A percentile compares a stretch with the other conserved stretches of the same genome.
These are phyloP conservation scores for Eucalyptus pumila DNA, from an alignment of 345 rosid genomes.

Conservation along the genomic window DNA sequence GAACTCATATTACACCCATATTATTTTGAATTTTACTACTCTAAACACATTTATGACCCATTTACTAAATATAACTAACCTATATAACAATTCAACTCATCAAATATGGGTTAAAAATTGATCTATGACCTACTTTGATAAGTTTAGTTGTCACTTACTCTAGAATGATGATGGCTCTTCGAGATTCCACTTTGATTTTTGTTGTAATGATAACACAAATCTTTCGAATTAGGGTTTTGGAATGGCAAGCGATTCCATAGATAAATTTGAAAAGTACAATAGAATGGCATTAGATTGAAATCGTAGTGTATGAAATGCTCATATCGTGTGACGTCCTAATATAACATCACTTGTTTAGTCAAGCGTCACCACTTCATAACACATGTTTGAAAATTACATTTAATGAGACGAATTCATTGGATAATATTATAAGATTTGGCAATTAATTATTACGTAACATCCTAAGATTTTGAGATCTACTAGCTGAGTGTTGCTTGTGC, in stretches of 20 bases:
- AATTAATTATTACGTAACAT: not conserved
- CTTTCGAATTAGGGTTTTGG: not conserved
- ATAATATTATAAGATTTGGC: not conserved
- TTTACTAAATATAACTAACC: too few relatives aligned
- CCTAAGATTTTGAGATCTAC: not conserved
- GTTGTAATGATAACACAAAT: not conserved
- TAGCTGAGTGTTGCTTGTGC: not conserved
- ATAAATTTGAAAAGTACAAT: fast-evolving
- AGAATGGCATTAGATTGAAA: fast-evolving
- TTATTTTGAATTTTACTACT: too few relatives aligned
- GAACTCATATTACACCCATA: not conserved
- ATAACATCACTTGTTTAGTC: fast-evolving
- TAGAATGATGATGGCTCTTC: not conserved
- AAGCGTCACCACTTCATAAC: fast-evolving
- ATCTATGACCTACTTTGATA: fast-evolving
- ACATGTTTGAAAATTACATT: not conserved
- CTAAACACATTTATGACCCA: not conserved
- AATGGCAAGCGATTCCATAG: fast-evolving
- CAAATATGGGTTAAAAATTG: not conserved
- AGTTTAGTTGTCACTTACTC: not conserved
- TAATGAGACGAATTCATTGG: fast-evolving
- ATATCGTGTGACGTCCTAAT: fast-evolving
- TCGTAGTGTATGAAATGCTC: fast-evolving
- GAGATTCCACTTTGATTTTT: fast-evolving
- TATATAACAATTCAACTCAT: too few relatives aligned